These are phyloP conservation scores for Coleophoma eucalyptorum DNA, from an alignment of 2,329 filamentous ascomycete genomes.

Conservation along the genomic window DNA sequence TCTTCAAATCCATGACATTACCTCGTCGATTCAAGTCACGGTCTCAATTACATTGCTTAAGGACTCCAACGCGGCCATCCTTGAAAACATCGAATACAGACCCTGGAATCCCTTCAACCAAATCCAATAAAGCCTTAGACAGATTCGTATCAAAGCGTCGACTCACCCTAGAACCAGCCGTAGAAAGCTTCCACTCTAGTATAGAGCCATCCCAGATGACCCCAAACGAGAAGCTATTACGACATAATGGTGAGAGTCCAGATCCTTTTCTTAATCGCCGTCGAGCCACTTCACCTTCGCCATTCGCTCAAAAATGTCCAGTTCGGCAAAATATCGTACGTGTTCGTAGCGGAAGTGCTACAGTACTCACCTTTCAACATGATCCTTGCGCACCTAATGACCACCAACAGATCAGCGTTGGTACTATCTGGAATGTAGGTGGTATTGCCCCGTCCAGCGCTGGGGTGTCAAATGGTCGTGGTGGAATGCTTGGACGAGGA, in stretches of 20 bases:
- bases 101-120: constrained; percentile 9
- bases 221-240: constrained; percentile 39
- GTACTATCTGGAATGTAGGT: constrained; percentile 74
- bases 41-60: neutral
- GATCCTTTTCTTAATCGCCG: constrained; percentile 49
- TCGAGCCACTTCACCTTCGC: constrained; percentile 19
- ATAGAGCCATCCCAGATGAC: constrained; percentile 42
- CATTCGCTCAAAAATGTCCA: constrained; percentile 8
- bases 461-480: constrained; percentile 59
- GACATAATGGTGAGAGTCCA: constrained; percentile 35
- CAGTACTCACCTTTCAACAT: constrained; percentile 23
- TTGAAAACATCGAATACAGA: constrained; percentile 12
- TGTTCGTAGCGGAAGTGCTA: constrained; percentile 22
- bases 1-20: constrained; percentile 3
- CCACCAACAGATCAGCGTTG: constrained; percentile 46
- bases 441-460: constrained; percentile 56
- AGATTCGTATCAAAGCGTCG: constrained; percentile 52
- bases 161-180: constrained; percentile 34
- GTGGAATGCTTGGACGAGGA: constrained; percentile 62
- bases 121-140: constrained; percentile 39
- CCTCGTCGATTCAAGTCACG: constrained; percentile 10
- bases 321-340: constrained; percentile 15
- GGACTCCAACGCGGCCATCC: constrained; percentile 12
- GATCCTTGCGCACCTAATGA: constrained; percentile 18
- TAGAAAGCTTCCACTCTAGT: constrained; percentile 45